These are phyloP conservation scores for Carex littledalei DNA, from an alignment of 176 grass and related monocot genomes.

Conservation along the genomic window DNA sequence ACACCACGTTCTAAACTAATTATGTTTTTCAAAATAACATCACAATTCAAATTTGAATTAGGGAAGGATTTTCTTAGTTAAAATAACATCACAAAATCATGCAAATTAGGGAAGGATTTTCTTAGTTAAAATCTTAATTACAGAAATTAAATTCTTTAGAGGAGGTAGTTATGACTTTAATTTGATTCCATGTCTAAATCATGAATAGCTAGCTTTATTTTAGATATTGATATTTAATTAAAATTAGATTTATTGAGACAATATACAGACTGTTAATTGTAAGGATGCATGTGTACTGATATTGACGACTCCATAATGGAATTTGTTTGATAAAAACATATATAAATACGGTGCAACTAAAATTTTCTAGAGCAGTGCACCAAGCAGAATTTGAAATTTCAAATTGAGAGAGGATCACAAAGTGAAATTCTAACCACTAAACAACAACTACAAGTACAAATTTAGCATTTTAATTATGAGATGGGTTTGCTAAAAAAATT, in stretches of 20 bases:
- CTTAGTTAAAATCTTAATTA: background rate
- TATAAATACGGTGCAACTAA: background rate
- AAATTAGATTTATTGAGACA: background rate
- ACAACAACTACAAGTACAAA: too few relatives aligned
- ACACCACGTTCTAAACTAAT: background rate
- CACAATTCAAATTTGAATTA: background rate
- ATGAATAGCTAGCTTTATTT: background rate
- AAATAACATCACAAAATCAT: background rate
- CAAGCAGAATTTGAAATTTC: too few relatives aligned
- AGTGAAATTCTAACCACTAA: too few relatives aligned
- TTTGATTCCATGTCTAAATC: background rate
- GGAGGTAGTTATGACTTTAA: background rate
- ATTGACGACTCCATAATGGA: background rate
- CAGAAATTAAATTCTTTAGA: background rate
- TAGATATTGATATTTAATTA: background rate
- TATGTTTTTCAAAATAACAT: too few relatives aligned
- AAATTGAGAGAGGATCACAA: too few relatives aligned
- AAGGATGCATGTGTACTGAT: background rate
- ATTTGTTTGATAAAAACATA: background rate
- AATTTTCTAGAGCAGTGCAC: background rate
- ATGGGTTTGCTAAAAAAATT: too few relatives aligned
- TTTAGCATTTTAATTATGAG: too few relatives aligned
- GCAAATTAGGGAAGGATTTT: background rate
- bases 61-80: background rate
- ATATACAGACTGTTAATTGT: background rate